Evolutionary conservation across 176 grass and related monocot species (phyloP), one percentile per base, ranked within the genome.

Genomic region (Triticum timopheevii): DNA sequence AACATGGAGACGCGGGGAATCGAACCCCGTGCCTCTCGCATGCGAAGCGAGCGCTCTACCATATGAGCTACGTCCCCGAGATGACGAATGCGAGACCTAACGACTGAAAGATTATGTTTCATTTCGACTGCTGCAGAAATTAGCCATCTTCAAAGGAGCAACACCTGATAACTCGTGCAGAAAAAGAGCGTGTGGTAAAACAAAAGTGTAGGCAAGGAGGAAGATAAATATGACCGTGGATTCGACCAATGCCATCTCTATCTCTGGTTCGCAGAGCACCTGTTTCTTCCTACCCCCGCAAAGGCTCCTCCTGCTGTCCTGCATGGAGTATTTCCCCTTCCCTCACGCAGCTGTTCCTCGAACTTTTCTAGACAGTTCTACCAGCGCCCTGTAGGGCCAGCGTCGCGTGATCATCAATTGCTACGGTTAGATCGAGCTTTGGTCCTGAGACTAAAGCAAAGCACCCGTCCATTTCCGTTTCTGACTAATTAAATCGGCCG

Each of bases 11-110:
- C 88, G 90, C 90, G 88, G 95, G 95, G 86, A 94, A 97, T 94
- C 92, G 90, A 94, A 94, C 92, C 86, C 92, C 90, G 95, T 93
- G 95, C 95, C 92, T 97, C 92, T 97, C 90, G 92, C 95, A 97
- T 97, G 95, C 95, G 91, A 97, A 97, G 92, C 93, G 94, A 98
- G 96, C 92, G 94, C 94, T 98, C 93, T 98, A 98, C 96, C 92
- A 98, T 98, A 89, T 98, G 96, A 98, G 93, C 92, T 95, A 98
- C 93, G 91, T 93, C 94, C 94, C 92, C 92, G 5, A 9, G 0
- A 0, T 73, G 35, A 2, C 3, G 0, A 8, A 1, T 0, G 0
- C 0, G 6, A 17, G 27, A 67, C 17, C 27, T 7, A 59, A 59
- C 0, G 22, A 20, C 50, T 9, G 2, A 59, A 22, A 59, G 54